Evolutionary conservation across 257 asterid genomes (phyloP).

Genomic region (Solanum bulbocastanum): DNA sequence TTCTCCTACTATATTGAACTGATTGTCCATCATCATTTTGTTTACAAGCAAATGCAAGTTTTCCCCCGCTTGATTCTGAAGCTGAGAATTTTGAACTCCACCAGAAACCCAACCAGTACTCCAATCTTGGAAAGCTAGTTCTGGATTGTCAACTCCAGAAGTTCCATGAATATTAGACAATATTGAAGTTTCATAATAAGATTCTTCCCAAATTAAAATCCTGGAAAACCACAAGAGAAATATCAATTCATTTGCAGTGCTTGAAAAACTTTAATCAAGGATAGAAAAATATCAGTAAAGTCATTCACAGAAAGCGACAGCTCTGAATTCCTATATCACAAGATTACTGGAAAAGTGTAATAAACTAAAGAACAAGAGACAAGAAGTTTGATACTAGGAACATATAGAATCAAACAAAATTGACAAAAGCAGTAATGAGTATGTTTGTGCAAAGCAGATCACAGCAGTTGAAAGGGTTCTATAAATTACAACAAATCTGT

Average conservation of each 20-base stretch:
- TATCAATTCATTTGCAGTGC: not conserved
- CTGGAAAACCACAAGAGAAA: slow-evolving; percentile 30
- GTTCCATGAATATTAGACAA: slow-evolving; percentile 13
- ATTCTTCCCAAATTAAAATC: slow-evolving; percentile 90
- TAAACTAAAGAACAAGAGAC: slow-evolving; percentile 17
- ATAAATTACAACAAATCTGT: slow-evolving; percentile 16
- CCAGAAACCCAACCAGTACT: slow-evolving; percentile 29
- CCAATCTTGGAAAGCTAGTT: slow-evolving; percentile 20
- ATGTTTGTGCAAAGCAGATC: slow-evolving; percentile 20
- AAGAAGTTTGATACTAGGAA: slow-evolving; percentile 13
- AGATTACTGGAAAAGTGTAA: slow-evolving; percentile 1
- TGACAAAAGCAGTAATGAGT: slow-evolving; percentile 27
- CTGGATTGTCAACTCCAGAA: slow-evolving; percentile 21
- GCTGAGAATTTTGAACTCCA: slow-evolving; percentile 22
- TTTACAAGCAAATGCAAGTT: slow-evolving; percentile 55
- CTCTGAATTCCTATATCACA: not conserved
- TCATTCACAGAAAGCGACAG: not conserved
- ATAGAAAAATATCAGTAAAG: not conserved
- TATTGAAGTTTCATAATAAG: slow-evolving; percentile 45
- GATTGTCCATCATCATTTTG: slow-evolving; percentile 84
- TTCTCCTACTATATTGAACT: slow-evolving; percentile 71
- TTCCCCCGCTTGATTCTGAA: slow-evolving; percentile 22
- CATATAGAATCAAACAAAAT: slow-evolving; percentile 31
- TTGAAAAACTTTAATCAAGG: not conserved
- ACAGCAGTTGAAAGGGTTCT: slow-evolving; percentile 19